Conservation (phyloP, 2,329 filamentous ascomycete species). For the Botrytis fragariae region DNA sequence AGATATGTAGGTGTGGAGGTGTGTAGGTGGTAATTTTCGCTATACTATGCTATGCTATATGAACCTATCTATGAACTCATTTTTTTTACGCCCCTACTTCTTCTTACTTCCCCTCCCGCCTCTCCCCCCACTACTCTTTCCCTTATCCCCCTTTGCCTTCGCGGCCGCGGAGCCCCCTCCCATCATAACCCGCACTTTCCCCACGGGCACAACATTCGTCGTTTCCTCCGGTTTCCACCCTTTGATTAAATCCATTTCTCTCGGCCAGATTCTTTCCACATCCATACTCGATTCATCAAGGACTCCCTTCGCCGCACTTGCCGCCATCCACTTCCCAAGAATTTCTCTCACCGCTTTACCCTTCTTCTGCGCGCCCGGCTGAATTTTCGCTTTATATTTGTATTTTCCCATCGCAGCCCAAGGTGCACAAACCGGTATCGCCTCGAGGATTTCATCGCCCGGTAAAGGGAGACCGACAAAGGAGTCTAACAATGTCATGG, state of each 20-base stretch:
- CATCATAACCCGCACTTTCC: constrained; percentile 78
- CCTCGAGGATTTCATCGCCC: constrained; percentile 78
- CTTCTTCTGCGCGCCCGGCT: constrained; percentile 87
- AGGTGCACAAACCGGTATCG: constrained; percentile 62
- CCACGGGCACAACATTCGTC: constrained; percentile 75
- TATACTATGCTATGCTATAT: too few relatives aligned
- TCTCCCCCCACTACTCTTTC: constrained; percentile 26
- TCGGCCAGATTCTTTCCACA: constrained; percentile 76
- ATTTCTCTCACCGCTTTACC: constrained; percentile 93
- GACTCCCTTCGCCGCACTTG: constrained; percentile 52
- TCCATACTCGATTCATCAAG: constrained; percentile 61
- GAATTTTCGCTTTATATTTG: constrained; percentile 94
- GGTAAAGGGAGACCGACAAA: constrained; percentile 75
- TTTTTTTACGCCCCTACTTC: too few relatives aligned
- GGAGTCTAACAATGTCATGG: constrained; percentile 57
- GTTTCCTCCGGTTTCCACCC: constrained; percentile 78
- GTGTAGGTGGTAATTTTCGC: too few relatives aligned
- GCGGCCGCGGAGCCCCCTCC: constrained; percentile 48
- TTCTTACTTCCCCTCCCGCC: constrained; percentile 35
- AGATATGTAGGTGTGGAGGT: too few relatives aligned
- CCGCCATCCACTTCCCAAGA: constrained; percentile 73
- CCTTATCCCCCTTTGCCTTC: constrained; percentile 35
- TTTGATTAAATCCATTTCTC: constrained; percentile 82
- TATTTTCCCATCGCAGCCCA: constrained; percentile 63
- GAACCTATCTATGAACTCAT: too few relatives aligned